phyloP scores from a whole-genome alignment of 2,329 filamentous ascomycete species.

The Rhinocladiella mackenziei region DNA sequence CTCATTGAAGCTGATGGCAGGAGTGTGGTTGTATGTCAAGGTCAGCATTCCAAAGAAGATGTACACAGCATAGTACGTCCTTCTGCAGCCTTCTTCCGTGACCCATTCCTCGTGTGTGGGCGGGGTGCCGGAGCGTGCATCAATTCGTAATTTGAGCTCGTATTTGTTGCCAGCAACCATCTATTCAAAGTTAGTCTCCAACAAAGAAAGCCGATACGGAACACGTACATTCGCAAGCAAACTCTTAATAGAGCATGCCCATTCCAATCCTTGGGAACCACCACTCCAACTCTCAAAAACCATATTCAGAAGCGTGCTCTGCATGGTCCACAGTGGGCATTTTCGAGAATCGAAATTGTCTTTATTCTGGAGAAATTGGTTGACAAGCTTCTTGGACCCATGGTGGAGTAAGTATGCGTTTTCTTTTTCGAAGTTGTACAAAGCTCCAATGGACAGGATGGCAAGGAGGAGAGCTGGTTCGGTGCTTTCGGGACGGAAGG shows the following conservation, averaged over 20 bases:
- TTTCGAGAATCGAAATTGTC: constrained; percentile 98
- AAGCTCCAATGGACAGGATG: constrained; percentile 87
- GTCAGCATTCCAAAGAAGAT: constrained; percentile 97
- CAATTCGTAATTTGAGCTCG: constrained; percentile 87
- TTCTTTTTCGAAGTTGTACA: constrained; percentile 96
- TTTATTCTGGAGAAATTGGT: constrained; percentile 95
- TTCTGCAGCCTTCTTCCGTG: constrained; percentile 90
- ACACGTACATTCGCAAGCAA: constrained; percentile 71
- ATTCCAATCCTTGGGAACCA: constrained; percentile 93
- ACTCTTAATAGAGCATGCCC: constrained; percentile 99
- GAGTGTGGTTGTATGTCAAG: constrained; percentile 95
- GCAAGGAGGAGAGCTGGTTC: constrained; percentile 82
- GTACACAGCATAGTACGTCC: constrained; percentile 97
- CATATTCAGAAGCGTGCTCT: constrained; percentile 95
- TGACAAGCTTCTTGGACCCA: constrained; percentile 93
- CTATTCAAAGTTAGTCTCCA: constrained; percentile 33
- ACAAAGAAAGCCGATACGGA: constrained; percentile 1
- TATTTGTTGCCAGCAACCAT: constrained; percentile 98
- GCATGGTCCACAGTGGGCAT: constrained; percentile 97
- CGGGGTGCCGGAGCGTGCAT: constrained; percentile 71
- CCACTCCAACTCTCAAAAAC: constrained; percentile 99
- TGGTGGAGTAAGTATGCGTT: constrained; percentile 97
- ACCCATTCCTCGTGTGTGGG: constrained; percentile 89
- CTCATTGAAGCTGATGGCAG: constrained; percentile 96
- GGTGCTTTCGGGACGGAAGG: constrained; percentile 75